These are phyloP conservation scores for Hanseniaspora jakobsenii DNA, from an alignment of 805 yeast genomes.

Conservation along the genomic window DNA sequence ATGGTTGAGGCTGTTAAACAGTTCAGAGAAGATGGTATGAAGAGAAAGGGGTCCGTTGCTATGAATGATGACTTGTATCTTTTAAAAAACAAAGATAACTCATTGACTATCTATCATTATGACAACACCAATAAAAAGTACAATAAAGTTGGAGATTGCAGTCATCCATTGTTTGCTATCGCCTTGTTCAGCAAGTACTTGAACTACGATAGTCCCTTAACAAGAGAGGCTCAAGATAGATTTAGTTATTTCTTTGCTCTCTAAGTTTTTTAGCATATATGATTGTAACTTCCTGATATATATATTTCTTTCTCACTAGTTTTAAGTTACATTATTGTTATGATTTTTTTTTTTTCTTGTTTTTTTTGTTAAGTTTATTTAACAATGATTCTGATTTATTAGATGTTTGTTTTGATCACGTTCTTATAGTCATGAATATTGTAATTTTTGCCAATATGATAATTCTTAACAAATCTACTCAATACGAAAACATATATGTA, in stretches of 20 bases:
- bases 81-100: conserved; percentile 40
- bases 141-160: conserved; percentile 44
- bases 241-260: conserved; percentile 19
- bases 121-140: conserved; percentile 26
- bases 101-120: conserved; percentile 35
- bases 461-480: too few species aligned
- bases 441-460: too few species aligned
- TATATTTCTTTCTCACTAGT: too few species aligned
- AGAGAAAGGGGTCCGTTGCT: conserved; percentile 58
- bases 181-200: conserved; percentile 66
- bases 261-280: too few species aligned
- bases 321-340: too few species aligned
- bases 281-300: too few species aligned
- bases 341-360: too few species aligned
- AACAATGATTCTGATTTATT: too few species aligned
- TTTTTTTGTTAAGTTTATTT: too few species aligned
- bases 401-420: too few species aligned
- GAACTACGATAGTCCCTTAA: conserved; percentile 38
- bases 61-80: conserved; percentile 58
- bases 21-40: conserved; percentile 43
- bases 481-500: too few species aligned
- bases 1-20: conserved; percentile 56
- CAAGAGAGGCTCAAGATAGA: conserved; percentile 28
- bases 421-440: too few species aligned
- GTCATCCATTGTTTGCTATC: conserved; percentile 50